Evolutionary conservation across 1,139 yeast genomes (phyloP), one percentile per base, ranked within the genome.

Genomic region (Taphrina sp.): DNA sequence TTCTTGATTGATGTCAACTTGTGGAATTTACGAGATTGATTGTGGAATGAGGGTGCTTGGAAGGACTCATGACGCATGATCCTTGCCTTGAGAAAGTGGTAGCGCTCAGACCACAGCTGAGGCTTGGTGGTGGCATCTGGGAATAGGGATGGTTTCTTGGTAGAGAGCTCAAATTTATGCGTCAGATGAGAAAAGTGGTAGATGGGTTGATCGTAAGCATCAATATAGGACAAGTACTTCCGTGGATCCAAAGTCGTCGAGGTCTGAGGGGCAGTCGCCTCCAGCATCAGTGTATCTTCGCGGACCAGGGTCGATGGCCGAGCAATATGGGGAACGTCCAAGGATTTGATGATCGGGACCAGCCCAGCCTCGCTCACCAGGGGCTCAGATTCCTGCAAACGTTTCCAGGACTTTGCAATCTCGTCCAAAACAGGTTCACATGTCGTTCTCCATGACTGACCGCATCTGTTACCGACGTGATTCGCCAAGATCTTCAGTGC

Each of bases 401-500:
- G 36, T 64, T 88, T 88, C 98, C 98, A 92, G 3, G 79, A 65
- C 49, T 78, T 75, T 2, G 95, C 96, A 19, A 90, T 77, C 17
- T 82, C 84, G 64, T 92, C 97, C 37, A 92, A 68, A 62, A 84
- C 83, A 58, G 74, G 73, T 62, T 83, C 83, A 0, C 94, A 77
- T 51, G 76, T 77, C 0, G 80, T 80, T 64, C 84, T 78, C 98
- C 98, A 92, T 45, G 87, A 90, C 8, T 78, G 78, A 2, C 98
- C 97, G 70, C 83, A 90, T 52, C 78, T 76, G 45, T 75, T 75
- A 5, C 96, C 92, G 36, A 92, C 75, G 57, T 79, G 78, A 19
- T 81, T 82, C 0, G 96, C 87, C 46, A 94, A 72, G 1, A 78
- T 77, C 44, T 76, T 77, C 20, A 92, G 74, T 0, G 96, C 97